Percentiles rank a stretch among this genome's conserved stretches.
These are phyloP conservation scores for Trichoderma guizhouense DNA, from an alignment of 2,329 filamentous ascomycete genomes.

Conservation along the genomic window DNA sequence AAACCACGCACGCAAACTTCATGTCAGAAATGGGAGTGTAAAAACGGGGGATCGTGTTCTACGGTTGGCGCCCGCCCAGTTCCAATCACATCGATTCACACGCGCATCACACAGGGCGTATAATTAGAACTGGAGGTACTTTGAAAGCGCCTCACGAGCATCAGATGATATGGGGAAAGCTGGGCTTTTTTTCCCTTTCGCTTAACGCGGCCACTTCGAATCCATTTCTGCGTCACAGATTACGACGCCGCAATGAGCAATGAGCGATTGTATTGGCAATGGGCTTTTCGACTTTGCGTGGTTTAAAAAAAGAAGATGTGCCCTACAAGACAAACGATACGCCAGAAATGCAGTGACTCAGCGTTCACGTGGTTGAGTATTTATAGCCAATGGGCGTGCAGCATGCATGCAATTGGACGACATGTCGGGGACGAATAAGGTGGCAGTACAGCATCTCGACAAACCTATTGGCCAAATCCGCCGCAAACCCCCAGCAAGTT, in stretches of 20 bases:
- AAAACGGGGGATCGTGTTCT: not conserved
- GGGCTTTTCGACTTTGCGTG: not conserved
- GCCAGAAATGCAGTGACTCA: not conserved
- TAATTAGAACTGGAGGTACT: not conserved
- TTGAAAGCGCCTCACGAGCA: not conserved
- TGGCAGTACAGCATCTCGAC: not conserved
- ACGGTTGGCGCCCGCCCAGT: not conserved
- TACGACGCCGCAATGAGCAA: not conserved
- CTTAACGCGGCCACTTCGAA: not conserved
- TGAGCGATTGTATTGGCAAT: not conserved
- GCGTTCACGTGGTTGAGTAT: not conserved
- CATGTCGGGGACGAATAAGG: not conserved
- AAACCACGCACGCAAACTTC: not conserved
- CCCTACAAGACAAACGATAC: not conserved
- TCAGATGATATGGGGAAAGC: not conserved
- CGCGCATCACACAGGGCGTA: constrained; percentile 10
- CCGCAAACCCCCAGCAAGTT: not conserved
- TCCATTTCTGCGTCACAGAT: not conserved
- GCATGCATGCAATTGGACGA: not conserved
- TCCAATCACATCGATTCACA: constrained; percentile 9
- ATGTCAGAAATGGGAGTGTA: not conserved
- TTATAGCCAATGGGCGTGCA: constrained; percentile 3
- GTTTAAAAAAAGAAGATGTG: not conserved
- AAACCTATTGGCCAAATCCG: not conserved
- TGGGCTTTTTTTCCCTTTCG: not conserved